Percentiles rank a stretch among this genome's conserved stretches.
Evolutionary conservation across 192 early-diverging fungal genomes (phyloP).

Genomic region (Coemansia sp.): DNA sequence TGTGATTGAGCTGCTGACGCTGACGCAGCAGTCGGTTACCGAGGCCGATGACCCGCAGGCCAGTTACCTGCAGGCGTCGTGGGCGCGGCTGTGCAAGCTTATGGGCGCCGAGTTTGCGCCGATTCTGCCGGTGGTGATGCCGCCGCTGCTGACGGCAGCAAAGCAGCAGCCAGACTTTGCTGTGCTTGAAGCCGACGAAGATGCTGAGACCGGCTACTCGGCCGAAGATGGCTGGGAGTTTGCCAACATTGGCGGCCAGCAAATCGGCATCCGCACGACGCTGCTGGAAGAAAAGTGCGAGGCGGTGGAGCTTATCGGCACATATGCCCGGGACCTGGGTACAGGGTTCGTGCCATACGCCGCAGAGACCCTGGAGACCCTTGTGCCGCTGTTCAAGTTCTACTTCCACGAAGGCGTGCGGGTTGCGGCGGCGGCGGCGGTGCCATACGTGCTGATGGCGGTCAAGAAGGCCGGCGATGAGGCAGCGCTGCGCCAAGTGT

Average conservation of each 20-base stretch:
- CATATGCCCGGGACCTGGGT: conserved; percentile 91
- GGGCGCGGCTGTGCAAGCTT: conserved; percentile 96
- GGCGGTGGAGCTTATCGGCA: conserved; percentile 96
- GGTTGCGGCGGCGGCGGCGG: conserved; percentile 76
- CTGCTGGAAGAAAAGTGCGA: conserved; percentile 97
- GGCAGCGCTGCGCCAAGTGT: conserved; percentile 55
- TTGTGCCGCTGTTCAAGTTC: conserved; percentile 90
- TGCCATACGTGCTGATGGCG: conserved; percentile 76
- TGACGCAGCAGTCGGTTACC: conserved; percentile 74
- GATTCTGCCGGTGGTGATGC: conserved; percentile 88
- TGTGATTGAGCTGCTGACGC: conserved; percentile 78
- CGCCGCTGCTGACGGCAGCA: conserved; percentile 83
- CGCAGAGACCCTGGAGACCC: conserved; percentile 77
- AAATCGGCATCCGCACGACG: conserved; percentile 93
- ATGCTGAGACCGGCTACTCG: conserved; percentile 83
- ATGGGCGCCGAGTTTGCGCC: conserved; percentile 94
- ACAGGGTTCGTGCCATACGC: conserved; percentile 86
- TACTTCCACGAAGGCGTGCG: conserved; percentile 98
- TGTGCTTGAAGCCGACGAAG: conserved; percentile 78
- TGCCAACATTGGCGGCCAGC: conserved; percentile 86
- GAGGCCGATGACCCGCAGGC: conserved; percentile 94
- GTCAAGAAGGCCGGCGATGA: conserved; percentile 54
- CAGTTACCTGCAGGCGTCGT: conserved; percentile 89
- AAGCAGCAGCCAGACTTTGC: conserved; percentile 91
- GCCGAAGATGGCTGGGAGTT: conserved; percentile 99